Percentiles rank a stretch among this genome's conserved stretches.
Conservation (phyloP, 495 filamentous ascomycete genomes). For the Tetracladium marchalianum region DNA sequence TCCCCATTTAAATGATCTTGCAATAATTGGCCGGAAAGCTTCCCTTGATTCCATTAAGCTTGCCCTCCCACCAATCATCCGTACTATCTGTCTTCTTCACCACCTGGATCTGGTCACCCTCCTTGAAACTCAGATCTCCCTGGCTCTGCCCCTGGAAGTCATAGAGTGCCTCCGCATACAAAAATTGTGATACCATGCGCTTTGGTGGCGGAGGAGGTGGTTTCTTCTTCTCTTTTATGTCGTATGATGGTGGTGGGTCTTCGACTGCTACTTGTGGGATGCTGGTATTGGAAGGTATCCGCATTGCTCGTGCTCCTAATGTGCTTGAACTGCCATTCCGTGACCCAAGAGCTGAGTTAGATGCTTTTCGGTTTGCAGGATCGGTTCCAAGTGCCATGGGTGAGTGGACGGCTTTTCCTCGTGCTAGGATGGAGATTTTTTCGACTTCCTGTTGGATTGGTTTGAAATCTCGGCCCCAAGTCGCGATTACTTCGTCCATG, state of each 20-base stretch:
- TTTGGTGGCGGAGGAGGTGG: slow-evolving; percentile 24
- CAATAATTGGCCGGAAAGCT: slow-evolving; percentile 92
- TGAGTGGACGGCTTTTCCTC: slow-evolving; percentile 64
- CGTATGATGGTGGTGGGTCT: slow-evolving; percentile 3
- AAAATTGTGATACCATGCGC: slow-evolving; percentile 14
- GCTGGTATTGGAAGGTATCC: slow-evolving; percentile 15
- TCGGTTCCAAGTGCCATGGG: slow-evolving; percentile 16
- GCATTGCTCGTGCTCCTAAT: slow-evolving; percentile 18
- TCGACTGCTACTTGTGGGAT: slow-evolving; percentile 1
- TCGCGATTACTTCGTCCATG: slow-evolving; percentile 59
- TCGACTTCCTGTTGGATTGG: slow-evolving; percentile 64
- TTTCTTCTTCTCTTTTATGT: slow-evolving; percentile 19
- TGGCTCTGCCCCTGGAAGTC: slow-evolving; percentile 61
- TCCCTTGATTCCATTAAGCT: slow-evolving; percentile 62
- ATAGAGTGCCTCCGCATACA: slow-evolving; percentile 74
- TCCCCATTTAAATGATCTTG: slow-evolving; percentile 10
- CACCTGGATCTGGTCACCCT: slow-evolving; percentile 79
- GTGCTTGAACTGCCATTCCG: slow-evolving; percentile 25
- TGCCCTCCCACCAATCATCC: slow-evolving; percentile 96
- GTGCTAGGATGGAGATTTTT: slow-evolving; percentile 54
- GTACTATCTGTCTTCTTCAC: slow-evolving; percentile 74
- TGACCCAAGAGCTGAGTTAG: slow-evolving; percentile 24
- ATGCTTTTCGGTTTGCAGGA: slow-evolving; percentile 21
- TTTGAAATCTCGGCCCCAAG: slow-evolving; percentile 58
- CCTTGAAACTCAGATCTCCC: slow-evolving; percentile 71